A percentile compares a stretch with the other conserved stretches of the same genome.
Evolutionary conservation across 345 rosid species (phyloP).

Genomic region (Chamaenerion angustifolium): DNA sequence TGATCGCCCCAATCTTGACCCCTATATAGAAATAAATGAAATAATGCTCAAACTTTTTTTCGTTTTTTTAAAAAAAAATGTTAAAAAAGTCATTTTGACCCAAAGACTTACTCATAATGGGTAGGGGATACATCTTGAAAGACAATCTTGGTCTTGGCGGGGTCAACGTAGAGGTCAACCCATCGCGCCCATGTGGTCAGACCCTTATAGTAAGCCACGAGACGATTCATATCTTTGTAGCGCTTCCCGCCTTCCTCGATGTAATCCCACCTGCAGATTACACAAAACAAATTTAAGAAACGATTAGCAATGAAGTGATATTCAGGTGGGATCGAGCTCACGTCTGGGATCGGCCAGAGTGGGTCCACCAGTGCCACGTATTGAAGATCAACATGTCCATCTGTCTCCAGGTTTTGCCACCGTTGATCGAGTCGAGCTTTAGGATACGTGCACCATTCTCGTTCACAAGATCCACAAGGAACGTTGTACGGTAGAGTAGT

Average conservation of each 20-base stretch:
- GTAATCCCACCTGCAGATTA: constrained; percentile 85
- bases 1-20: constrained; percentile 74
- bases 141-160: constrained; percentile 67
- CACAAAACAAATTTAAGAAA: too few relatives aligned
- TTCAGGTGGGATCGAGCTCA: neutral
- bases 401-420: constrained; percentile 38
- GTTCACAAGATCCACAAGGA: constrained; percentile 10
- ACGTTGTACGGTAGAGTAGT: constrained; percentile 9
- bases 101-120: constrained; percentile 92
- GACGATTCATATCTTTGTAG: constrained; percentile 74
- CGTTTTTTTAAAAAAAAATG: too few relatives aligned
- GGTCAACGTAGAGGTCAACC: constrained; percentile 52
- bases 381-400: constrained; percentile 51
- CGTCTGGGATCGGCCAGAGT: constrained; percentile 12
- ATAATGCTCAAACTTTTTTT: too few relatives aligned
- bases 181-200: constrained; percentile 92
- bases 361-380: constrained; percentile 98
- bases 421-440: constrained; percentile 38
- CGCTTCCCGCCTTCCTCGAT: constrained; percentile 45
- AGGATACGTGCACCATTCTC: constrained; percentile 30
- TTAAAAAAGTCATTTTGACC: too few relatives aligned
- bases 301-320: too few relatives aligned
- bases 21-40: constrained; percentile 12
- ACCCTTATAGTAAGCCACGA: constrained; percentile 70
- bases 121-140: constrained; percentile 74